These are phyloP conservation scores for Clarireedia paspali DNA, from an alignment of 2,329 filamentous ascomycete genomes.

Conservation along the genomic window DNA sequence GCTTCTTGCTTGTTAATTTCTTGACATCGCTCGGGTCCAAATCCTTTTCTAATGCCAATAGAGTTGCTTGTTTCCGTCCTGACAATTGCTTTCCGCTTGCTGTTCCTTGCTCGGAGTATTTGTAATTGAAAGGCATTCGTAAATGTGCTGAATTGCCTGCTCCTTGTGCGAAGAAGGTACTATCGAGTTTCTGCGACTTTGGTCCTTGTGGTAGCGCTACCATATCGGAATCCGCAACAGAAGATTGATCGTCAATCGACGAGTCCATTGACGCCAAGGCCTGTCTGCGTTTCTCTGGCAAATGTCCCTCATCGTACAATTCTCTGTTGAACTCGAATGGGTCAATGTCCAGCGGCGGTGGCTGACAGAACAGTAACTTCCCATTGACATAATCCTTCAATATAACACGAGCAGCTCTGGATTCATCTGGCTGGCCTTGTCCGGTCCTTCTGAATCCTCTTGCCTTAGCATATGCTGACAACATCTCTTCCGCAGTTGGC, in stretches of 20 bases:
- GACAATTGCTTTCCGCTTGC: constrained; percentile 60
- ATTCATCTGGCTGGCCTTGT: constrained; percentile 86
- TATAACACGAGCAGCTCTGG: constrained; percentile 78
- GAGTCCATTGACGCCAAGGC: constrained; percentile 42
- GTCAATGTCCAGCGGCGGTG: constrained; percentile 70
- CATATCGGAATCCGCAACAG: constrained; percentile 41
- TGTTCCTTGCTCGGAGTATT: constrained; percentile 75
- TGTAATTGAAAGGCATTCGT: constrained; percentile 77
- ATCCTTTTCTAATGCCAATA: constrained; percentile 78
- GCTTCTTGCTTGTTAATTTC: constrained; percentile 71
- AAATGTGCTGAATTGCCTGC: constrained; percentile 58
- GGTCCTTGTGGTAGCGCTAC: constrained; percentile 49
- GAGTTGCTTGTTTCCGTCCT: constrained; percentile 72
- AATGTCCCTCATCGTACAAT: constrained; percentile 74
- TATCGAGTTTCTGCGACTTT: constrained; percentile 75
- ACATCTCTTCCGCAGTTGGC: constrained; percentile 76
- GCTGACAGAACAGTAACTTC: constrained; percentile 86
- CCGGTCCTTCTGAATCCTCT: constrained; percentile 87
- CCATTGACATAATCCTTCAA: constrained; percentile 97
- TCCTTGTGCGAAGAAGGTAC: constrained; percentile 73
- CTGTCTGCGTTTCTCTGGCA: constrained; percentile 73
- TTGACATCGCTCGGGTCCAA: constrained; percentile 73
- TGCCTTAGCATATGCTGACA: constrained; percentile 79
- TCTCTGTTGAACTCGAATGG: constrained; percentile 75
- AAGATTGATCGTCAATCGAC: constrained; percentile 31